Percentiles rank a stretch among this genome's conserved stretches.
These are phyloP conservation scores for Lotus japonicus DNA, from an alignment of 306 rosid genomes.

Conservation along the genomic window DNA sequence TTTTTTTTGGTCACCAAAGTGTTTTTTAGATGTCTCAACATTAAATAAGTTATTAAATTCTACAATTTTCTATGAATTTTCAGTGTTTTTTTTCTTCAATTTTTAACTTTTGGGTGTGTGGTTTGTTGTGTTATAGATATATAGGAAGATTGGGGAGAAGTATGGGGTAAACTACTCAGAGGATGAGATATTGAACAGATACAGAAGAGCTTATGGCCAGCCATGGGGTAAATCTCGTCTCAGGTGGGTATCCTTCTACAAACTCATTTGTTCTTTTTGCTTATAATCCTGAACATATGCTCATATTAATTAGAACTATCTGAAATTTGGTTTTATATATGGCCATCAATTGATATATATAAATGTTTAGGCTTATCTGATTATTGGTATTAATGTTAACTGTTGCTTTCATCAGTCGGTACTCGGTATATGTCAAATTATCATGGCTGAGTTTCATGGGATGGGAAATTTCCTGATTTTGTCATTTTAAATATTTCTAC, in stretches of 20 bases:
- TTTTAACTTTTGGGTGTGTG: not conserved
- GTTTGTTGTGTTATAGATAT: constrained; percentile 45
- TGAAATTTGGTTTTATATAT: constrained; percentile 1
- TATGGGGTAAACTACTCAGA: constrained; percentile 88
- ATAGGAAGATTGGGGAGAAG: constrained; percentile 75
- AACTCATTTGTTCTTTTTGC: not conserved
- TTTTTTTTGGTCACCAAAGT: too few species aligned
- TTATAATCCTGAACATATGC: not conserved
- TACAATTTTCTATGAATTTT: too few species aligned
- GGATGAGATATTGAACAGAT: constrained; percentile 74
- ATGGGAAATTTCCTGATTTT: not conserved
- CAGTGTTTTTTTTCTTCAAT: not conserved
- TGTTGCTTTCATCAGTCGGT: not conserved
- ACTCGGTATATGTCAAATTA: not conserved
- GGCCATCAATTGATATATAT: not conserved
- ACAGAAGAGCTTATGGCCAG: constrained; percentile 81
- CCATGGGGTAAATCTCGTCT: constrained; percentile 98
- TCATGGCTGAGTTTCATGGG: not conserved
- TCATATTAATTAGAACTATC: not conserved
- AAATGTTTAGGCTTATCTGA: not conserved
- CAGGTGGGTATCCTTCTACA: constrained; percentile 41
- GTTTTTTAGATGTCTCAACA: too few species aligned
- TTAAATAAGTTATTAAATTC: too few species aligned
- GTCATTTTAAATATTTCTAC: not conserved
- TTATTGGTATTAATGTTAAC: not conserved